Evolutionary conservation across 78 protist genomes (phyloP), one percentile per base, ranked within the genome.

Genomic region (Dictyostelium intermedium): DNA sequence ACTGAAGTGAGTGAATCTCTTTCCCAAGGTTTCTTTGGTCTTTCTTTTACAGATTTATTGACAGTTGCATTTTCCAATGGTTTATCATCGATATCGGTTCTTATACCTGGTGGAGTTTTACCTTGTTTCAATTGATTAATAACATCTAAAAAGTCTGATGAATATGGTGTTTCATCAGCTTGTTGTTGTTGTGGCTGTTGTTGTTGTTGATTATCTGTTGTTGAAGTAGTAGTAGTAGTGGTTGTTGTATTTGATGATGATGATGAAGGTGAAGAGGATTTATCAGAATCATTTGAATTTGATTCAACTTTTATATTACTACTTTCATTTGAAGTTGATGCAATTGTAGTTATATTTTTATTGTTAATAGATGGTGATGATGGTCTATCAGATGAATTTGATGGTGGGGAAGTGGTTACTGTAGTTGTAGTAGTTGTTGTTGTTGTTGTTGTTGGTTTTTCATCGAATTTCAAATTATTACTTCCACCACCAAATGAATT

Each of bases 31-130:
- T 87, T 87, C 16, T 56, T 25, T 80, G 94, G 94, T 89, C 87
- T 80, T 47, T 61, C 76, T 80, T 78, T 89, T 8, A 2, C 32
- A 5, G 82, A 32, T 50, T 43, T 69, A 1, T 35, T 70, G 3
- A 89, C 82, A 14, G 39, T 37, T n/a, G 81, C 63, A 80, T 89
- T 89, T 63, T 72, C 78, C 13, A 83, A 13, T 43, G 94, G 94
- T 13, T 73, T 80, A 47, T 89, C 87, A 69, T 89, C 77, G 16
- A 89, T 89, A 89, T 89, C 94, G 23, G 79, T 69, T 78, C 94
- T 60, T 47, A 89, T 89, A 34, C 94, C 94, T 50, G 94, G 87
- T 89, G 94, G 94, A 69, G 94, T 89, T 50, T 89, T 89, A 23
- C 94, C 94, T 70, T 78, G 87, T 80, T 89, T 89, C 50, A 89